Evolutionary conservation across 2,329 filamentous ascomycete genomes (phyloP).

Genomic region (Penicillium expansum): DNA sequence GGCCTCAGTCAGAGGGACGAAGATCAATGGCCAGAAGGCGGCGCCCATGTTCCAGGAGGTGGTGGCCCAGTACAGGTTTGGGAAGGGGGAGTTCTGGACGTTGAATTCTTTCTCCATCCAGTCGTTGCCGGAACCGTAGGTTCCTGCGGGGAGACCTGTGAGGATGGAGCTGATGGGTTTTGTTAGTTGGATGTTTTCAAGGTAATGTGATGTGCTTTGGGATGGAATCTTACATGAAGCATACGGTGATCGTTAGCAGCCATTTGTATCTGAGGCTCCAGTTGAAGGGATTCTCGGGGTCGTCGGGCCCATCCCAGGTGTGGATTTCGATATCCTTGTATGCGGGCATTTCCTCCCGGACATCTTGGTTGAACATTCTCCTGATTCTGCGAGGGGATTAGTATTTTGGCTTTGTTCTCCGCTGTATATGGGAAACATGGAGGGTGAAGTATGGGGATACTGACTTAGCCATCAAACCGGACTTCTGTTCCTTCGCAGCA

Average conservation of each 20-base stretch:
- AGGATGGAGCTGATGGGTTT: constrained; percentile 35
- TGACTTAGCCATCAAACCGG: constrained; percentile 1
- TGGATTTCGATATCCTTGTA: constrained; percentile 23
- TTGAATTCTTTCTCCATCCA: constrained; percentile 31
- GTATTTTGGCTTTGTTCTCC: neutral
- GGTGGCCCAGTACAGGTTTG: constrained; percentile 34
- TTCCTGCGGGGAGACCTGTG: constrained; percentile 42
- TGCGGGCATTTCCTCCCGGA: neutral
- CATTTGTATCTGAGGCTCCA: constrained; percentile 42
- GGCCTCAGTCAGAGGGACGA: constrained; percentile 37
- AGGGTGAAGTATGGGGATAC: neutral
- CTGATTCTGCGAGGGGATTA: neutral
- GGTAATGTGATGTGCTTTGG: neutral
- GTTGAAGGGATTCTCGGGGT: constrained; percentile 37
- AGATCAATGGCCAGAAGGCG: constrained; percentile 35
- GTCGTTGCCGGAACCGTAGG: constrained; percentile 37
- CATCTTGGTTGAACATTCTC: neutral
- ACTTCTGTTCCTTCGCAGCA: neutral
- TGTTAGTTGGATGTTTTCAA: neutral
- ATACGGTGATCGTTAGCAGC: constrained; percentile 42
- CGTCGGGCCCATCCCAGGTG: constrained; percentile 28
- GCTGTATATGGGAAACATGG: neutral
- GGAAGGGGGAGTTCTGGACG: constrained; percentile 33
- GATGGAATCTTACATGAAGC: constrained; percentile 33
- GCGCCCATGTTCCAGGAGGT: constrained; percentile 37